A percentile compares a stretch with the other conserved stretches of the same genome.
Conservation (phyloP, 2,329 filamentous ascomycete species). For the Trichoderma aggressivum region DNA sequence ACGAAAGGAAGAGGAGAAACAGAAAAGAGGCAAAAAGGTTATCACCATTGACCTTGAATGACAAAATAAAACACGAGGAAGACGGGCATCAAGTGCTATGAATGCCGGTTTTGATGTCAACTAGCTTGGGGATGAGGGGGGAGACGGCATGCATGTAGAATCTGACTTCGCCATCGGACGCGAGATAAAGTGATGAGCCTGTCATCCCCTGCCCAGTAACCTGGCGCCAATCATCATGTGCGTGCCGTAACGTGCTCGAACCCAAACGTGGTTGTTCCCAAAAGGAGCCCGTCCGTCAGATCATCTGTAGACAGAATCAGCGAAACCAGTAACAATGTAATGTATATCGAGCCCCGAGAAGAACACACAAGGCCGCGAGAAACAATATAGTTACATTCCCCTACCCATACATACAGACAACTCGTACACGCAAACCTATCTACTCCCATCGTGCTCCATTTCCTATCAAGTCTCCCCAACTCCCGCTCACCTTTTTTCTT, state of each 20-base stretch:
- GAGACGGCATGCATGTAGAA: background rate
- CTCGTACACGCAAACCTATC: constrained; percentile 8
- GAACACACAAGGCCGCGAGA: background rate
- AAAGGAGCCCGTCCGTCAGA: background rate
- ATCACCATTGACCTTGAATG: background rate
- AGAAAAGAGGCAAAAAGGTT: background rate
- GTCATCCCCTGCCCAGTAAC: background rate
- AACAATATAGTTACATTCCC: constrained; percentile 14
- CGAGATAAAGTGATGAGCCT: constrained; percentile 7
- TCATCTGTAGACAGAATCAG: constrained; percentile 2
- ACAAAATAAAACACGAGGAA: background rate
- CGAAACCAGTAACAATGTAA: background rate
- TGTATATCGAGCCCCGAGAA: background rate
- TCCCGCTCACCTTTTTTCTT: background rate
- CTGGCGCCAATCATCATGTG: background rate
- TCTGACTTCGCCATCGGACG: background rate
- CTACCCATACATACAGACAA: constrained; percentile 14
- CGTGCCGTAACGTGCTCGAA: background rate
- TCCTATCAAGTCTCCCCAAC: background rate
- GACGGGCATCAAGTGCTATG: background rate
- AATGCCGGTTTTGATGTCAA: background rate
- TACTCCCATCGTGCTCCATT: background rate
- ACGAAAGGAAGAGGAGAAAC: background rate
- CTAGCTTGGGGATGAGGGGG: too few relatives aligned
- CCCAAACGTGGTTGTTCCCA: background rate